These are phyloP conservation scores for Echria macrotheca DNA, from an alignment of 495 filamentous ascomycete species.

Conservation along the genomic window DNA sequence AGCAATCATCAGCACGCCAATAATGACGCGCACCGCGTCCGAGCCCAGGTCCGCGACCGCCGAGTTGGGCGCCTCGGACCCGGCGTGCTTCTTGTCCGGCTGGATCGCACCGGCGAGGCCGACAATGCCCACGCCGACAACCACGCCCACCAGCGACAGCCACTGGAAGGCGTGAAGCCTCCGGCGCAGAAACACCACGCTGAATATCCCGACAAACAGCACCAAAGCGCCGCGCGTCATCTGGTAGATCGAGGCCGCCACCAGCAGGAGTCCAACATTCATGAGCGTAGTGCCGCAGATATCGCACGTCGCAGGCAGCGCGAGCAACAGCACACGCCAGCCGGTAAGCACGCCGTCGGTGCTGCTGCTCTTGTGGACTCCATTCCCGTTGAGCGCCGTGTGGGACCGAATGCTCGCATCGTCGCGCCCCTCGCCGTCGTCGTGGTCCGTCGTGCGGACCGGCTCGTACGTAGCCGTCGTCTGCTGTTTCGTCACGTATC, in stretches of 20 bases:
- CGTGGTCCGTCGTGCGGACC: constrained; percentile 41
- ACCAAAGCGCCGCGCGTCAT: constrained; percentile 96
- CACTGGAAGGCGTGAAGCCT: constrained; percentile 80
- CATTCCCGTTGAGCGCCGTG: constrained; percentile 44
- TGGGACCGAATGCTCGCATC: constrained; percentile 43
- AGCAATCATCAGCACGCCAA: constrained; percentile 86
- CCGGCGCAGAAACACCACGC: constrained; percentile 79
- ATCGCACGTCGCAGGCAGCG: constrained; percentile 86
- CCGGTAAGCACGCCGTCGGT: constrained; percentile 57
- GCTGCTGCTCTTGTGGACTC: constrained; percentile 17
- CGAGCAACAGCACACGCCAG: constrained; percentile 67
- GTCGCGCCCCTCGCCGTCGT: constrained; percentile 26
- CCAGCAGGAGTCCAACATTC: constrained; percentile 91
- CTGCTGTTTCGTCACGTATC: constrained; percentile 42
- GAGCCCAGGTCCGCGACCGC: constrained; percentile 29
- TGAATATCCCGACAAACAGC: constrained; percentile 92
- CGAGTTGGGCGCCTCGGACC: constrained; percentile 19
- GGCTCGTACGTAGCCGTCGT: constrained; percentile 62
- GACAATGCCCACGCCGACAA: constrained; percentile 82
- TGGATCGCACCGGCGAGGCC: constrained; percentile 82
- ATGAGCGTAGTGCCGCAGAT: constrained; percentile 93
- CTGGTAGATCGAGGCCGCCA: constrained; percentile 93
- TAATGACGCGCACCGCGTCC: constrained; percentile 63
- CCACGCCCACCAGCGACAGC: constrained; percentile 79
- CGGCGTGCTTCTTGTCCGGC: constrained; percentile 51